Base-by-base conservation (phyloP, 2,329 filamentous ascomycete species). In the Zelopaecilomyces penicillatus region DNA sequence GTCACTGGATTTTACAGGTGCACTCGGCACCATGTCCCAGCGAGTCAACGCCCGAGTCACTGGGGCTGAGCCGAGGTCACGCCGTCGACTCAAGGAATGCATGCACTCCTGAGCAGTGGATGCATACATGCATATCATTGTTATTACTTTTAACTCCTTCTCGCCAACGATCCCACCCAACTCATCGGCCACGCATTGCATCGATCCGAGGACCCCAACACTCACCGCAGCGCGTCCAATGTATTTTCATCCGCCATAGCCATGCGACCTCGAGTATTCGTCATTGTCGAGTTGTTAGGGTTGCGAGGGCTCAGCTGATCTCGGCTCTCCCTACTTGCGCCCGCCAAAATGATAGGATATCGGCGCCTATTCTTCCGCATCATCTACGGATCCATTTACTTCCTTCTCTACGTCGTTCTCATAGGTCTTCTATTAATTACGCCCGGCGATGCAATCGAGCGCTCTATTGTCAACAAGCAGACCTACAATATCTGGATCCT, bases 401-500 rank as follows among this genome's bases (percentile, higher is more conserved):
- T 82, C 48, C 64, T 89, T 56, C 74, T 96, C 58, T 83, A 83
- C 62, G 64, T 91, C 56, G 60, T 94, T 55, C 78, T 90, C 32
- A 64, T 87, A 54, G 74, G 76, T 45, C 76, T 96, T 45, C 74
- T 95, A 36, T 74, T 91, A 57, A 74, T 94, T 53, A 87, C 87
- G 0, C 90, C 90, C 2, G 82, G 75, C 59, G 89, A 96, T 57
- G 72, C 82, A 46, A 83, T 96, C 63, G 83, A 83, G 61, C 87
- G 93, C 62, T 85, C 87, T 41, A 76, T 85, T 45, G 63, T 68
- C 31, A 81, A 78, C 44, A 55, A 68, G 42, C 83, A 88, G 54
- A 70, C 80, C 41, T 86, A 86, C 63, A 93, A 95, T 63, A 79
- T 94, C 57, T 85, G 93, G 67, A 83, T 93, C 58, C 78, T 96